phyloP scores from a whole-genome alignment of 352 stramenopile species.

The Thraustochytrium sp. region DNA sequence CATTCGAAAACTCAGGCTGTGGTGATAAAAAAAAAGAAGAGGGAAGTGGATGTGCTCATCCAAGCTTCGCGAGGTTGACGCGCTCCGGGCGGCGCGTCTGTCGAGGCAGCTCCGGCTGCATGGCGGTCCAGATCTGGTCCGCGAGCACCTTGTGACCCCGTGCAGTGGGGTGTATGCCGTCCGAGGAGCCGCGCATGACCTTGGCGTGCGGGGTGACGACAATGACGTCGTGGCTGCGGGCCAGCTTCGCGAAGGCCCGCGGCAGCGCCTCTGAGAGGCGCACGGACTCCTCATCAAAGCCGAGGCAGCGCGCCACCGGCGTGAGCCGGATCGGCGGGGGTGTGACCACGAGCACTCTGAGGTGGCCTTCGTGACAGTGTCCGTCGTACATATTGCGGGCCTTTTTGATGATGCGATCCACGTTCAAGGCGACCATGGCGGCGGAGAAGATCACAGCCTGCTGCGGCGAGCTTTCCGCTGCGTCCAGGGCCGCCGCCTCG shows the following conservation, averaged over 20 bases:
- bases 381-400: background rate
- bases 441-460: background rate
- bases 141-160: background rate
- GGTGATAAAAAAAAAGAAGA: background rate
- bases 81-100: background rate
- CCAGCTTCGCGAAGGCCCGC: background rate
- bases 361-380: background rate
- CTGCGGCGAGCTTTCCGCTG: background rate
- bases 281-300: constrained; percentile 14
- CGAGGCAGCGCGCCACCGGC: background rate
- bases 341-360: background rate
- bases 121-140: background rate
- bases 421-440: background rate
- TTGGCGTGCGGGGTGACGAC: background rate
- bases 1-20: background rate
- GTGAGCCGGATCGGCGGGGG: background rate
- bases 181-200: background rate
- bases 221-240: background rate
- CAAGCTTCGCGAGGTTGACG: background rate
- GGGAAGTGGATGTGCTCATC: background rate
- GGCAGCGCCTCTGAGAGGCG: background rate
- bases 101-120: background rate
- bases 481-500: background rate
- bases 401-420: background rate
- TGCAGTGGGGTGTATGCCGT: background rate